phyloP scores from a whole-genome alignment of 2,329 filamentous ascomycete species.

The Daldinia sp. region DNA sequence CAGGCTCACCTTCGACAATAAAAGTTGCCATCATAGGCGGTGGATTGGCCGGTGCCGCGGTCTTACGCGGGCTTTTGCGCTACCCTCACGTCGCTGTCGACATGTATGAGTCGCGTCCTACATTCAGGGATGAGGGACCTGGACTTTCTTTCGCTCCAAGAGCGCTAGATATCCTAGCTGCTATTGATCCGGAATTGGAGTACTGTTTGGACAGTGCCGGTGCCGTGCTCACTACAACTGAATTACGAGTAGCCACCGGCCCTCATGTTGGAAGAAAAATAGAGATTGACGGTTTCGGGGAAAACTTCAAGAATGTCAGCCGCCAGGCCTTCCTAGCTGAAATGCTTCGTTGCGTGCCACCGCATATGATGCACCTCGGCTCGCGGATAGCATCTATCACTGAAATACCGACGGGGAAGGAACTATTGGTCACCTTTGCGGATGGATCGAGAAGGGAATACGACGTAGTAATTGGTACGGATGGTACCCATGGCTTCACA shows the following conservation, averaged over 20 bases:
- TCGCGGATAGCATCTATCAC: slow-evolving; percentile 39
- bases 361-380: slow-evolving; percentile 41
- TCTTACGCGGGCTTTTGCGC: slow-evolving; percentile 42
- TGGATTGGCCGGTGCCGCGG: slow-evolving; percentile 37
- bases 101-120: slow-evolving; percentile 42
- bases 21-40: slow-evolving; percentile 46
- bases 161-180: slow-evolving; percentile 37
- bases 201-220: slow-evolving; percentile 42
- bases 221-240: slow-evolving; percentile 36
- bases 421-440: slow-evolving; percentile 38
- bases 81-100: slow-evolving; percentile 44
- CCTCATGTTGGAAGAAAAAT: slow-evolving; percentile 37
- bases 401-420: slow-evolving; percentile 27
- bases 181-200: slow-evolving; percentile 41
- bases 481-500: slow-evolving; percentile 39
- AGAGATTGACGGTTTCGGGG: slow-evolving; percentile 15
- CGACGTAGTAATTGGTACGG: slow-evolving; percentile 44
- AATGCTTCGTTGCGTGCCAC: slow-evolving; percentile 39
- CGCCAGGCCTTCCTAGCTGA: slow-evolving; percentile 42
- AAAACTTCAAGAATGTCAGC: slow-evolving; percentile 36
- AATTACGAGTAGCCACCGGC: slow-evolving; percentile 37
- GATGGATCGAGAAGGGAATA: slow-evolving; percentile 44
- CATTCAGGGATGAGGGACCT: slow-evolving; percentile 40
- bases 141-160: slow-evolving; percentile 34
- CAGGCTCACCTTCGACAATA: slow-evolving; percentile 36